Evolutionary conservation across 176 grass and related monocot genomes (phyloP).

Genomic region (Lolium perenne): DNA sequence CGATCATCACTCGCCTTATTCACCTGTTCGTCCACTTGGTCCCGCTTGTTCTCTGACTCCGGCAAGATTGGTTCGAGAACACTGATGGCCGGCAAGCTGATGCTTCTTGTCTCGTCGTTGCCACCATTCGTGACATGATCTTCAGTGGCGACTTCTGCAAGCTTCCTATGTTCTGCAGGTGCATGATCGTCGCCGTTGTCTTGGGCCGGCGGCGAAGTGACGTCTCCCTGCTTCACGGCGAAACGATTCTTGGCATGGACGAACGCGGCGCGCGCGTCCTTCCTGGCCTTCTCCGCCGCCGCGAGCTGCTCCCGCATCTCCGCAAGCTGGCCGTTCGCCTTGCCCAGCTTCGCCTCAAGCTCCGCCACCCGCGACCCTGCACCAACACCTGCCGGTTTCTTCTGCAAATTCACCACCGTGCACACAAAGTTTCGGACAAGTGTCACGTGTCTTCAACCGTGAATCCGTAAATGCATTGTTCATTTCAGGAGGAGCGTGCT

Average conservation of each 20-base stretch:
- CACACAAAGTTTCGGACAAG: not conserved
- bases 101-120: slow-evolving; percentile 6
- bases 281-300: slow-evolving; percentile 64
- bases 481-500: not conserved
- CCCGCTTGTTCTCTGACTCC: slow-evolving; percentile 9
- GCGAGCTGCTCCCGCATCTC: slow-evolving; percentile 67
- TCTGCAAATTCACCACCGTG: slow-evolving; percentile 37
- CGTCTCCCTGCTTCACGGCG: slow-evolving; percentile 33
- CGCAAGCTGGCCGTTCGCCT: slow-evolving; percentile 60
- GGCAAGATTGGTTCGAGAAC: slow-evolving; percentile 27
- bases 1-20: slow-evolving; percentile 3
- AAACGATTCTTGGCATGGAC: slow-evolving; percentile 66
- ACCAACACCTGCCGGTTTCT: slow-evolving; percentile 50
- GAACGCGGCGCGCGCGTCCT: slow-evolving; percentile 64
- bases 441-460: not conserved
- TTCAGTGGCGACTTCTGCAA: slow-evolving; percentile 2
- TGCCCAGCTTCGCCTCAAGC: slow-evolving; percentile 74
- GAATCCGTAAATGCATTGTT: not conserved
- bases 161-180: slow-evolving; percentile 26
- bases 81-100: slow-evolving; percentile 19
- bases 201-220: not conserved
- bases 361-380: slow-evolving; percentile 59
- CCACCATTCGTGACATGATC: not conserved
- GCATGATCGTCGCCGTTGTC: slow-evolving; percentile 5
- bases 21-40: not conserved